Percentiles rank a stretch among this genome's conserved stretches.
Evolutionary conservation across 2,329 filamentous ascomycete species (phyloP).

Genomic region (Trichoderma sp.): DNA sequence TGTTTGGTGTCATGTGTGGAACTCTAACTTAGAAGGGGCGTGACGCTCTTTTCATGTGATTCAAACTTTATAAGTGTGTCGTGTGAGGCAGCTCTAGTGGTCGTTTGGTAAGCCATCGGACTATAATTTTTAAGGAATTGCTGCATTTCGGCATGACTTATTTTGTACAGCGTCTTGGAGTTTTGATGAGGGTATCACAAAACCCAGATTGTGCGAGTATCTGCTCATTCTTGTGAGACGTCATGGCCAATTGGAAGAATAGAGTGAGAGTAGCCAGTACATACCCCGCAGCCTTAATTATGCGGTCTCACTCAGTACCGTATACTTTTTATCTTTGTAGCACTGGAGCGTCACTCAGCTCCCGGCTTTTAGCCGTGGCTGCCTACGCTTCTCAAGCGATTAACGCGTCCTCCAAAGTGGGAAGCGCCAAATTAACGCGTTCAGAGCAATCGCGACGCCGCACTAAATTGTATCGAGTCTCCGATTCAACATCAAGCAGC

Average conservation of each 20-base stretch:
- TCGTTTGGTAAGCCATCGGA: background rate
- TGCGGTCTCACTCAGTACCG: background rate
- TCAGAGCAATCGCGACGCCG: background rate
- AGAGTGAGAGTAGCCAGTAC: background rate
- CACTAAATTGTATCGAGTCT: background rate
- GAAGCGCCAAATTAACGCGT: slow-evolving; percentile 17
- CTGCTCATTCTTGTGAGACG: background rate
- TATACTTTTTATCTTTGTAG: background rate
- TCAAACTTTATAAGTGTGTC: background rate
- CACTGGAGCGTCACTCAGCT: background rate
- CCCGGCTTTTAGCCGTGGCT: background rate
- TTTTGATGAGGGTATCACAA: background rate
- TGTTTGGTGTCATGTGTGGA: background rate
- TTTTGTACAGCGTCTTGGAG: background rate
- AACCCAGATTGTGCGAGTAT: background rate
- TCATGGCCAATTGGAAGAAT: background rate
- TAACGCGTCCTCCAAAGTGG: slow-evolving; percentile 5
- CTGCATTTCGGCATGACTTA: background rate
- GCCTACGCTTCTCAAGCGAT: background rate
- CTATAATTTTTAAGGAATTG: background rate
- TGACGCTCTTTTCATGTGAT: background rate
- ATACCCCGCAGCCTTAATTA: background rate
- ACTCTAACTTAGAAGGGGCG: background rate
- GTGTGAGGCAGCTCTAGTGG: background rate
- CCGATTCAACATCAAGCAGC: background rate